These are phyloP conservation scores for Kodamaea restingae DNA, from an alignment of 805 yeast genomes.

Conservation along the genomic window DNA sequence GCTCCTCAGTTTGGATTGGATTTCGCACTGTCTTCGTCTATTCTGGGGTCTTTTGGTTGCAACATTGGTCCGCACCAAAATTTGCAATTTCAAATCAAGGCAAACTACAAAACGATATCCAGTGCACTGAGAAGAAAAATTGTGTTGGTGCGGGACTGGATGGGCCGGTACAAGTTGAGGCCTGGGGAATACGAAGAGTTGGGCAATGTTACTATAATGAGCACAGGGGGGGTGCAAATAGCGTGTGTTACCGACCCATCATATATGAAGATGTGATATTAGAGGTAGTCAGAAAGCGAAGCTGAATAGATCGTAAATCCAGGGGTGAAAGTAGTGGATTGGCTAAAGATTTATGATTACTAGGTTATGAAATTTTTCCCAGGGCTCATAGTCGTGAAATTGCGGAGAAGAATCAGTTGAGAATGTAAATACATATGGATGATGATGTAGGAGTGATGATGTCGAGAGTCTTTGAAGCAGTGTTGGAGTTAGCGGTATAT, in stretches of 20 bases:
- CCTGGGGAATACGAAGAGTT: conserved; percentile 8
- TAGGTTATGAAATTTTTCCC: too few relatives aligned
- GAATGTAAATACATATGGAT: too few relatives aligned
- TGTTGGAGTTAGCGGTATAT: too few relatives aligned
- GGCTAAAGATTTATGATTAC: too few relatives aligned
- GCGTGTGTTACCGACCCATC: conserved; percentile 11
- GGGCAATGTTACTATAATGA: not conserved
- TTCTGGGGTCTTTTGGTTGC: conserved; percentile 8
- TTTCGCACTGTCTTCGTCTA: not conserved
- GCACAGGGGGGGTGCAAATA: conserved; percentile 3
- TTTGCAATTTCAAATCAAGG: conserved; percentile 10
- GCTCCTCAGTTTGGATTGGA: conserved; percentile 2
- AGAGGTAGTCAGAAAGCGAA: not conserved
- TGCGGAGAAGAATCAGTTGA: too few relatives aligned
- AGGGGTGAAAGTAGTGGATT: too few relatives aligned
- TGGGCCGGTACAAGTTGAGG: conserved; percentile 2
- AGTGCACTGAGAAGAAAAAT: conserved; percentile 2
- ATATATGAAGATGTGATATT: not conserved
- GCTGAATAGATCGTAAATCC: too few relatives aligned
- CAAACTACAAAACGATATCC: conserved; percentile 1
- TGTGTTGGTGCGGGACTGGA: not conserved
- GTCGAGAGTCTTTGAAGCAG: too few relatives aligned
- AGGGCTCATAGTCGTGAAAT: too few relatives aligned
- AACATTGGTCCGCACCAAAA: conserved; percentile 7
- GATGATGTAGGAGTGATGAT: too few relatives aligned